These are phyloP conservation scores for Breynia disticha DNA, from an alignment of 441 rosid species.

Conservation along the genomic window DNA sequence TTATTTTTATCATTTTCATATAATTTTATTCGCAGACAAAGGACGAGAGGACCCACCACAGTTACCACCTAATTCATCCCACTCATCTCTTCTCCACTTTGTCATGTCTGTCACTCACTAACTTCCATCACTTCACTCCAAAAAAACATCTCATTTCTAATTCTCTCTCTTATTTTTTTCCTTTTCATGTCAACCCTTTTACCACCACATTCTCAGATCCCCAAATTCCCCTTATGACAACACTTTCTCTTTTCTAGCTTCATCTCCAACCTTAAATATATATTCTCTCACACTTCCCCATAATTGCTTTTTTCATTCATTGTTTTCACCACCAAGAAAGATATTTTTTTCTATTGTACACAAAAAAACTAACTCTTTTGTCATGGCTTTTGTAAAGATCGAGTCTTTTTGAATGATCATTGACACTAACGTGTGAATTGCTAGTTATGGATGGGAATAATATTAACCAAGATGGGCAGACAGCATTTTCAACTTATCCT, in stretches of 20 bases:
- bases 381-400: not conserved
- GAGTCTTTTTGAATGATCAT: not conserved
- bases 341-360: not conserved
- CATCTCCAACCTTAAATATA: not conserved
- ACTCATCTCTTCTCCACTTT: too few relatives aligned
- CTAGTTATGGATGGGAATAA: conserved; percentile 7
- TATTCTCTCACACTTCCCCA: not conserved
- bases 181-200: too few relatives aligned
- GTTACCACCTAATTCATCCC: too few relatives aligned
- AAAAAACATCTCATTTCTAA: too few relatives aligned
- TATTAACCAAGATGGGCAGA: conserved; percentile 13
- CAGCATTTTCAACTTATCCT: conserved; percentile 2
- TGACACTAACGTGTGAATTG: not conserved
- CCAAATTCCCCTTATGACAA: not conserved
- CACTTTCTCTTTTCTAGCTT: not conserved
- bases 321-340: not conserved
- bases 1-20: too few relatives aligned
- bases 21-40: too few relatives aligned
- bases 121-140: too few relatives aligned
- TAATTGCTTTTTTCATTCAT: not conserved
- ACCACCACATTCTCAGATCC: not conserved
- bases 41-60: too few relatives aligned
- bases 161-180: too few relatives aligned
- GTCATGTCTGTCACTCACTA: too few relatives aligned
- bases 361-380: not conserved